Conservation (phyloP, 257 asterid genomes). For the Ilex aquifolium region DNA sequence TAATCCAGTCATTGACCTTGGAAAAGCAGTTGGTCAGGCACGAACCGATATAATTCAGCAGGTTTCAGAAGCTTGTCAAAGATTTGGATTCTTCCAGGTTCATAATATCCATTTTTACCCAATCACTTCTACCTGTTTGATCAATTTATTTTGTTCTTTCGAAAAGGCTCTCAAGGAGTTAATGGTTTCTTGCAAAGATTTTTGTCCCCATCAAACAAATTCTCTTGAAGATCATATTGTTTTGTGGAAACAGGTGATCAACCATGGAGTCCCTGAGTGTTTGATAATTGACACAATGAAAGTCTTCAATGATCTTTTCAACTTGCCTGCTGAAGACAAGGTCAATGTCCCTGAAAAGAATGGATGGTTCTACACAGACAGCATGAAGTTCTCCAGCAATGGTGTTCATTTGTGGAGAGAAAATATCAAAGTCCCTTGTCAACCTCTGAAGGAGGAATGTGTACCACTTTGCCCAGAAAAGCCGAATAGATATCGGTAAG, state of each 20-base stretch:
- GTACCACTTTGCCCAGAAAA: constrained; percentile 52
- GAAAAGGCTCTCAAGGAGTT: no score
- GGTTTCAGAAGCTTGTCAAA: constrained; percentile 40
- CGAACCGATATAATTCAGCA: constrained; percentile 15
- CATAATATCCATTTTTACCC: neutral
- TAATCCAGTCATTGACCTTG: constrained; percentile 44
- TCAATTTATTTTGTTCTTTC: no score
- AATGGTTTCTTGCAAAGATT: neutral
- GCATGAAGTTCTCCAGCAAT: constrained; percentile 20
- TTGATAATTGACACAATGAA: constrained; percentile 22
- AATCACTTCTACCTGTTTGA: no score
- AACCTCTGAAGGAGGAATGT: constrained; percentile 42
- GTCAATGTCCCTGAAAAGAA: constrained; percentile 25
- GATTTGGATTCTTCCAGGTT: constrained; percentile 52
- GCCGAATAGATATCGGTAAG: constrained; percentile 46
- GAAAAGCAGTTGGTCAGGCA: constrained; percentile 6
- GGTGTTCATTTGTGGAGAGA: constrained; percentile 65
- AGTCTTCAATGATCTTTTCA: constrained; percentile 33
- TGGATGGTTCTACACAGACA: constrained; percentile 39
- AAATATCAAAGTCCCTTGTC: constrained; percentile 46
- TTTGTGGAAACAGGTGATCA: constrained; percentile 25
- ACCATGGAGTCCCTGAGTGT: constrained; percentile 41
- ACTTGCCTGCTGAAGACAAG: constrained; percentile 29
- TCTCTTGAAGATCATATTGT: neutral
- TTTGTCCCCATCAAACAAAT: neutral